Base-by-base conservation (phyloP, 495 filamentous ascomycete genomes). In the Daldinia grandis region DNA sequence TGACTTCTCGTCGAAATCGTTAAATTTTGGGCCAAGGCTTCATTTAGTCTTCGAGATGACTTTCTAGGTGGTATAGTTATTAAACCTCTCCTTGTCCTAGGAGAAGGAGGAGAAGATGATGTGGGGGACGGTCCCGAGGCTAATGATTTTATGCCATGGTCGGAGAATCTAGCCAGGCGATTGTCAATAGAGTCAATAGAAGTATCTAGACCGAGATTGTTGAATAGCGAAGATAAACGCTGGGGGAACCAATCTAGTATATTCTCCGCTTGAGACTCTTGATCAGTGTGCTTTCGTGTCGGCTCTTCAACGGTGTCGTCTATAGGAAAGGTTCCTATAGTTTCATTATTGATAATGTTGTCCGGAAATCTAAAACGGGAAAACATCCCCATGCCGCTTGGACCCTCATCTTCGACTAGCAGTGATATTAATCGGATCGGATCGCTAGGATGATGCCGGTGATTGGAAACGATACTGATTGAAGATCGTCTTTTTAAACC, bases 241-340 rank as follows among this genome's bases (percentile, higher is more conserved):
- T 68, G 72, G 8, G 73, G 75, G 28, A 38, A 44, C 75, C 75
- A 77, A 53, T 77, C 70, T 42, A 77, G 42, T 28, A 73, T 62
- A 10, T 60, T 68, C 33, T 70, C 68, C 17, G 24, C 54, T 51
- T 24, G 58, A 9, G 1, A 5, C 31, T 66, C 49, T 27, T 58
- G 30, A 21, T 6, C 5, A 10, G 10, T 40, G 35, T 27, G 33
- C 28, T 65, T 47, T 33, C 19, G 19, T 4, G 58, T 10, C 40
- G 64, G 38, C 1, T 51, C 63, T 24, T 67, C 37, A n/a, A 9
- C 40, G 5, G 17, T 6, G 12, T 5, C 27, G 35, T 38, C 35
- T 28, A 17, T 42, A 17, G 21, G 25, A 42, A n/a, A 42, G 15
- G n/a, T 40, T 6, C 14, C 47, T 12, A 33, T 12, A n/a, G 7